Evolutionary conservation across 495 filamentous ascomycete species (phyloP), one percentile per base, ranked within the genome.

Genomic region (Cudoniella acicularis): DNA sequence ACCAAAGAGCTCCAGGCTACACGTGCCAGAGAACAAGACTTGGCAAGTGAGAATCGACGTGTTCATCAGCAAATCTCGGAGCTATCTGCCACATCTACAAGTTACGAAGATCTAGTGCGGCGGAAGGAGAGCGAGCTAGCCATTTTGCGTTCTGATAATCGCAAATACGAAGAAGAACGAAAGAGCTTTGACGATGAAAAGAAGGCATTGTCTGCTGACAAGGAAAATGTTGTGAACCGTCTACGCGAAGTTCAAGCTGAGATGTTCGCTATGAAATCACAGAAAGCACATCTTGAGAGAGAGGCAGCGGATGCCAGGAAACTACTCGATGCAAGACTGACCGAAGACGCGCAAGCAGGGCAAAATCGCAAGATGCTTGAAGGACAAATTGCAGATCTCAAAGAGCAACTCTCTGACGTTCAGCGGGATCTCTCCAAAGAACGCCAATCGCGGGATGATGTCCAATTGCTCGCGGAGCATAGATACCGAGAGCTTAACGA

Each of bases 381-480:
- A 68, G 79, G 87, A 13, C 94, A 98, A 65, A 87, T 95, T 53
- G 80, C 87, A 36, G 92, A 96, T 59, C 77, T 98, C 13, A 96
- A 97, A 67, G 74, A 79, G 10, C 85, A 97, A 65, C 78, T 98
- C 2, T 91, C 90, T 72, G 80, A 90, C 63, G 83, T 89, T 2
- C 91, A 98, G 67, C 83, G 87, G 61, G 94, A 97, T 52, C 80
- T 98, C 10, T 96, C 91, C 68, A 82, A 90, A 6, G 94, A 97
- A 68, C 84, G 91, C 13, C 94, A 98, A 71, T 96, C 92, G n/a
- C 82, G 95, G 60, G 92, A 96, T 60, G 95, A 98, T 71, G 91
- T 97, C 27, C 89, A 89, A 58, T 85, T 96, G 72, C 88, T 97
- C 57, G 83, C 89, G 1, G 91, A 97, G 60, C 91, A 96, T 75